These are phyloP conservation scores for Debaryomyces sp. DNA, from an alignment of 1,139 yeast genomes.

Conservation along the genomic window DNA sequence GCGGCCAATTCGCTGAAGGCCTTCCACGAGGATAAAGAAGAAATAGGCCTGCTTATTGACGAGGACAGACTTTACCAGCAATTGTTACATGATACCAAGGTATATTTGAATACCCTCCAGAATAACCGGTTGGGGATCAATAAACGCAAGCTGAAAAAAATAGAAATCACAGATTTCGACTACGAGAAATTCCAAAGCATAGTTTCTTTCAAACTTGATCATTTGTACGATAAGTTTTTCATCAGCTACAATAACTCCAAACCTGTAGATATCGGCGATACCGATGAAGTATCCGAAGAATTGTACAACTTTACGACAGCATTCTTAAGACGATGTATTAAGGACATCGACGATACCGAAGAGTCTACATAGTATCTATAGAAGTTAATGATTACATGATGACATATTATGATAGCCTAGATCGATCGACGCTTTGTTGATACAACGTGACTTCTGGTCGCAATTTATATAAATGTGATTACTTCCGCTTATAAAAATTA, in stretches of 20 bases:
- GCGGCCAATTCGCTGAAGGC: conserved; percentile 41
- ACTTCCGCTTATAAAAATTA: conserved; percentile 5
- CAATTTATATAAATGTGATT: not conserved
- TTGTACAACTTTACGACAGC: conserved; percentile 31
- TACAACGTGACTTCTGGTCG: conserved; percentile 8
- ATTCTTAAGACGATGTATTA: conserved; percentile 34
- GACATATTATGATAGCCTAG: not conserved
- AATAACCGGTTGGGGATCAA: conserved; percentile 10
- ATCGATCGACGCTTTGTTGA: not conserved
- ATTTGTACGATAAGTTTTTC: conserved; percentile 23
- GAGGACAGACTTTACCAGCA: conserved; percentile 38
- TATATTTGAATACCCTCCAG: conserved; percentile 9
- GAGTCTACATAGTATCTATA: conserved; percentile 1
- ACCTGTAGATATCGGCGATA: conserved; percentile 17
- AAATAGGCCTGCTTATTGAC: conserved; percentile 34
- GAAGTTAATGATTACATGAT: not conserved
- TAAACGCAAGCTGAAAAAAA: conserved; percentile 6
- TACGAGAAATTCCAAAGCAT: conserved; percentile 30
- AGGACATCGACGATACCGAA: conserved; percentile 16
- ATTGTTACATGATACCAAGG: conserved; percentile 29
- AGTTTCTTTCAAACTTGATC: conserved; percentile 25
- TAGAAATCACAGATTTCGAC: conserved; percentile 25
- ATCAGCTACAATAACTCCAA: conserved; percentile 13
- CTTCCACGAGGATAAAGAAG: conserved; percentile 47
- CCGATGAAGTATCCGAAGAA: conserved; percentile 25